phyloP scores from a whole-genome alignment of 805 yeast genomes.

The Ogataea philodendri region DNA sequence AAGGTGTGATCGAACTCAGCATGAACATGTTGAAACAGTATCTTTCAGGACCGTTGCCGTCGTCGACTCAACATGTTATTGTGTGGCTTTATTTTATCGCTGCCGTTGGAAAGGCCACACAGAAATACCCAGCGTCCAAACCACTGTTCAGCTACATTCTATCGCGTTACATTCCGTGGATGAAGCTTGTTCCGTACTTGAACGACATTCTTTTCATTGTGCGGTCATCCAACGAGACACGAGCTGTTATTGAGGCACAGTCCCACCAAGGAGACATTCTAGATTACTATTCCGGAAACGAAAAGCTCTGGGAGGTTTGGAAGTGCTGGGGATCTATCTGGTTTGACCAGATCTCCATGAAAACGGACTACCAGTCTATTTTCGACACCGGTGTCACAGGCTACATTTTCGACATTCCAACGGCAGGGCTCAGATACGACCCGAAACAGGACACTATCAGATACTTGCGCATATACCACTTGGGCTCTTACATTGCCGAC shows the following conservation, averaged over 20 bases:
- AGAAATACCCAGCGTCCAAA: constrained; percentile 43
- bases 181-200: constrained; percentile 57
- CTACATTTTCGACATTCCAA: constrained; percentile 62
- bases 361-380: constrained; percentile 49
- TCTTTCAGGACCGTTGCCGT: constrained; percentile 65
- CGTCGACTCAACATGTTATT: constrained; percentile 69
- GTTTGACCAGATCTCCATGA: constrained; percentile 61
- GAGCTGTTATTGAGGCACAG: constrained; percentile 11
- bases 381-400: constrained; percentile 57
- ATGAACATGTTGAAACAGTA: constrained; percentile 66
- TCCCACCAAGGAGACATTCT: constrained; percentile 39
- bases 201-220: constrained; percentile 51
- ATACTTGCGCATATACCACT: constrained; percentile 47
- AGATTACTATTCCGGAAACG: constrained; percentile 54
- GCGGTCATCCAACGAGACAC: constrained; percentile 25
- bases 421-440: constrained; percentile 55
- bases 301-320: constrained; percentile 74
- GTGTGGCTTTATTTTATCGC: constrained; percentile 75
- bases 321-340: constrained; percentile 82
- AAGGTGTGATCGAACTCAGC: constrained; percentile 66
- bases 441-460: constrained; percentile 49
- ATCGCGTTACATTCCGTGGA: constrained; percentile 66
- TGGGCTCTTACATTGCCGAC: constrained; percentile 52
- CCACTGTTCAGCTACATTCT: constrained; percentile 50
- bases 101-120: constrained; percentile 57